Conservation (phyloP, 345 rosid species). For the Dimocarpus longan region DNA sequence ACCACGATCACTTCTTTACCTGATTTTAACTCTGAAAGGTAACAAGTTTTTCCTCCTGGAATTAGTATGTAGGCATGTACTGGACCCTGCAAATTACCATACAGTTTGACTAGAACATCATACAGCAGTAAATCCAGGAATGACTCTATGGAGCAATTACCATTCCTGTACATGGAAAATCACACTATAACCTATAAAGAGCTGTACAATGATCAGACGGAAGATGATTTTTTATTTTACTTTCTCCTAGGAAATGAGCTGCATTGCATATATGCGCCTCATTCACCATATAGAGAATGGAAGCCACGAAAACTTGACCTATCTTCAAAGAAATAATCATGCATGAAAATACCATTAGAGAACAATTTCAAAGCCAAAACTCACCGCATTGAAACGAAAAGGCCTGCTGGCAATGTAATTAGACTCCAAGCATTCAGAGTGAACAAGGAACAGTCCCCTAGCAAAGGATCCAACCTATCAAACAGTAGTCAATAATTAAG, state of each 20-base stretch:
- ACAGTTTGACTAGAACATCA: background rate
- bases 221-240: background rate
- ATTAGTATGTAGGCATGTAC: constrained; percentile 80
- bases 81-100: constrained; percentile 61
- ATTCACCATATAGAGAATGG: background rate
- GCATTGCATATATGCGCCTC: background rate
- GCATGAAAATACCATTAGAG: background rate
- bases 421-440: constrained; percentile 87
- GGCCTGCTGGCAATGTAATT: constrained; percentile 91
- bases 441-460: constrained; percentile 89
- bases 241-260: background rate
- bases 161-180: background rate
- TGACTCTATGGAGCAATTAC: background rate
- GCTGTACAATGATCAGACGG: background rate
- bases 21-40: constrained; percentile 81
- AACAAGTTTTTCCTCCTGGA: constrained; percentile 87
- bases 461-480: constrained; percentile 90
- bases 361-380: constrained; percentile 27
- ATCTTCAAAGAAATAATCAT: background rate
- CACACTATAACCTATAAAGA: background rate
- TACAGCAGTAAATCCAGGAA: background rate
- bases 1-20: constrained; percentile 71
- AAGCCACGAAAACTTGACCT: background rate
- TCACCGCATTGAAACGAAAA: constrained; percentile 86
- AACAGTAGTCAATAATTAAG: background rate